Conservation (phyloP, 257 asterid genomes). For the Lycium barbarum region DNA sequence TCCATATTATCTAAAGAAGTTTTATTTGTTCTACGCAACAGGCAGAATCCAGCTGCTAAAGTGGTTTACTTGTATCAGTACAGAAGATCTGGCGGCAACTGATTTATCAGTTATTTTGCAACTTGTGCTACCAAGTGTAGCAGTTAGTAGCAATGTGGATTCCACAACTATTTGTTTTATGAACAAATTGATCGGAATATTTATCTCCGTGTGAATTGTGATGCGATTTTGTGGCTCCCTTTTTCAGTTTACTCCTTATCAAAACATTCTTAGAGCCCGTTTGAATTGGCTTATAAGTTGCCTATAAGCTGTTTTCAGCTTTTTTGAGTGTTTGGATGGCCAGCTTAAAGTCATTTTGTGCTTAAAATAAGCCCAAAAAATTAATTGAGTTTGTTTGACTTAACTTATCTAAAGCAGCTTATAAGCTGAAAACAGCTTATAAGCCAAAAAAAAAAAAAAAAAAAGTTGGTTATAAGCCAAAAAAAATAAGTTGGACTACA, state of each 20-base stretch:
- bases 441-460: too few species aligned
- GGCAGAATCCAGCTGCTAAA: neutral
- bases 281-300: too few species aligned
- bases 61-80: neutral
- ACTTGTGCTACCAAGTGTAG: conserved; percentile 14
- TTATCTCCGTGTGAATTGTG: conserved; percentile 8
- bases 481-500: too few species aligned
- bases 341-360: too few species aligned
- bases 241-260: neutral
- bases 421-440: too few species aligned
- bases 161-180: neutral
- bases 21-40: neutral
- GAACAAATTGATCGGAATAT: neutral
- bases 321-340: too few species aligned
- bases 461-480: too few species aligned
- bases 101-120: conserved; percentile 17
- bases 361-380: too few species aligned
- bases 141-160: neutral
- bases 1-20: neutral
- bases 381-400: too few species aligned
- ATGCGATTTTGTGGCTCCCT: conserved; percentile 2
- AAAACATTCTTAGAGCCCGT: too few species aligned
- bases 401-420: too few species aligned
- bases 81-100: neutral
- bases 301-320: too few species aligned